phyloP scores from a whole-genome alignment of 2,329 filamentous ascomycete genomes.

The Aspergillus fumigatus region DNA sequence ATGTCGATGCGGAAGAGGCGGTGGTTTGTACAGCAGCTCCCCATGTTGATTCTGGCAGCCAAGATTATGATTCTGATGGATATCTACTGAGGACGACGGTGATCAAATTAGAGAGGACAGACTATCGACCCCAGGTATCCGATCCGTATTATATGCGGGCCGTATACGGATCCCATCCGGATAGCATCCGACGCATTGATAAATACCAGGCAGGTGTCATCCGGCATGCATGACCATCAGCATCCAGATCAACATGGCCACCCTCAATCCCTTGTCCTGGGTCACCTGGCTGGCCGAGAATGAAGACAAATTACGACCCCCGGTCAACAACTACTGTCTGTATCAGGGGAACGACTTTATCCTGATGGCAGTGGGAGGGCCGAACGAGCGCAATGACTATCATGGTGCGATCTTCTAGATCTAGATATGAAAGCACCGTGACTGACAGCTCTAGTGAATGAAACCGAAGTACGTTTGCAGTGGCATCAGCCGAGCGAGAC shows the following conservation, averaged over 20 bases:
- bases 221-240: not conserved
- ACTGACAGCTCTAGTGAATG: conserved; percentile 5
- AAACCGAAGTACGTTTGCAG: conserved; percentile 10
- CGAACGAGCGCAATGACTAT: conserved; percentile 16
- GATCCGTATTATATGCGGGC: not conserved
- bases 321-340: conserved; percentile 15
- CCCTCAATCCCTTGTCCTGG: conserved; percentile 5
- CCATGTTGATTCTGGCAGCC: not conserved
- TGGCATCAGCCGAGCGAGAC: not conserved
- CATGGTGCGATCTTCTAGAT: conserved; percentile 7
- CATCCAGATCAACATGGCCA: not conserved
- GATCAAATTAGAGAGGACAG: not conserved
- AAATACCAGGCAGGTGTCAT: not conserved
- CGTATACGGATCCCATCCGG: conserved; percentile 5
- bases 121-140: not conserved
- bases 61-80: not conserved
- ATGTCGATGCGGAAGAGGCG: conserved; percentile 15
- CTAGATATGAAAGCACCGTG: not conserved
- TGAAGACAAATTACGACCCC: conserved; percentile 9
- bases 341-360: conserved; percentile 16
- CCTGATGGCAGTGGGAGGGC: conserved; percentile 16
- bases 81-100: not conserved
- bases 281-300: conserved; percentile 13
- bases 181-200: not conserved
- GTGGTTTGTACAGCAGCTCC: conserved; percentile 1